A percentile compares a stretch with the other conserved stretches of the same genome.
These are phyloP conservation scores for Boletus smithii DNA, from an alignment of 1,284 basidiomycete species.

Conservation along the genomic window DNA sequence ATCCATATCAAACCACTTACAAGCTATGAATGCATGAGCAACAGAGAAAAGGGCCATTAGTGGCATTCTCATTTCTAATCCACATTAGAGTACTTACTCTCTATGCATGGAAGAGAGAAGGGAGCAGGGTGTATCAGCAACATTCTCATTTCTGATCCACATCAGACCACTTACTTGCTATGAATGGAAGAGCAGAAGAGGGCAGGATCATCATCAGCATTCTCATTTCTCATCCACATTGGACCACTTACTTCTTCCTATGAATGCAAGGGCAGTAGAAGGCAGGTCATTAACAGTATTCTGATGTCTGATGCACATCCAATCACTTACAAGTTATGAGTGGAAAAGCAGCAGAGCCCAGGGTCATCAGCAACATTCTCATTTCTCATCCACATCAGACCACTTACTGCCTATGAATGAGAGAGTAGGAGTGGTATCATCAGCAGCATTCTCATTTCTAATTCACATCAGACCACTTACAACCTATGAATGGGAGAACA, in stretches of 20 bases:
- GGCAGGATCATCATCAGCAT: background rate
- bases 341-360: background rate
- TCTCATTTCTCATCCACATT: background rate
- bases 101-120: too few species aligned
- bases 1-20: background rate
- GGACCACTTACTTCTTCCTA: background rate
- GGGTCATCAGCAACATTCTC: background rate
- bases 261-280: too few species aligned
- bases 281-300: too few species aligned
- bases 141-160: too few species aligned
- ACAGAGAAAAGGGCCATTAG: too few species aligned
- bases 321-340: background rate
- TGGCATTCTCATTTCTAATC: background rate
- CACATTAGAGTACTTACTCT: background rate
- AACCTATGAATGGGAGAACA: too few species aligned
- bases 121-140: too few species aligned
- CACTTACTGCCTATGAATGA: too few species aligned
- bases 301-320: background rate
- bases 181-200: background rate
- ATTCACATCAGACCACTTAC: too few species aligned
- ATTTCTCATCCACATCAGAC: background rate
- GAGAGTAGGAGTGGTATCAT: too few species aligned
- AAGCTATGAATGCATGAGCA: background rate
- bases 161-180: too few species aligned
- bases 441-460: too few species aligned